phyloP scores from a whole-genome alignment of 176 grass and related monocot species.

The Alopecurus myosuroides region DNA sequence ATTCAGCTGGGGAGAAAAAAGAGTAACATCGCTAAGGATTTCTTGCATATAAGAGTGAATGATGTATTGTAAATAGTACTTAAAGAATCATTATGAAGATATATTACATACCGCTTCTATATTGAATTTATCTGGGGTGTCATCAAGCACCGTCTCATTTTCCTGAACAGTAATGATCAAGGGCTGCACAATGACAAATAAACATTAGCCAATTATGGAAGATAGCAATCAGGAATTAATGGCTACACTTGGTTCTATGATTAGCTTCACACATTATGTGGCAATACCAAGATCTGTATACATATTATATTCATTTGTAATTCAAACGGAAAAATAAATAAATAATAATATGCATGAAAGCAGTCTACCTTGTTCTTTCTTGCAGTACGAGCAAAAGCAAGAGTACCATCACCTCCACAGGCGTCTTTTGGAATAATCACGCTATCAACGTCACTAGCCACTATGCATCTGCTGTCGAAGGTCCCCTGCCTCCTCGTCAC shows the following conservation, averaged over 20 bases:
- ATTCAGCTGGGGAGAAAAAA: slow-evolving; percentile 50
- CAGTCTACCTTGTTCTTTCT: slow-evolving; percentile 56
- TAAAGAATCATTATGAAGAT: not conserved
- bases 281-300: not conserved
- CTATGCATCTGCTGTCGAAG: slow-evolving; percentile 36
- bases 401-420: slow-evolving; percentile 72
- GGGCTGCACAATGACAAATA: slow-evolving; percentile 44
- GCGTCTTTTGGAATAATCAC: slow-evolving; percentile 74
- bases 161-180: slow-evolving; percentile 82
- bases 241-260: not conserved
- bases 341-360: not conserved
- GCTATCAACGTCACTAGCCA: slow-evolving; percentile 76
- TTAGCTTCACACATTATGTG: not conserved
- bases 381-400: slow-evolving; percentile 63
- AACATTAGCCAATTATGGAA: not conserved
- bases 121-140: slow-evolving; percentile 67
- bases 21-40: not conserved
- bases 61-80: not conserved
- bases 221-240: not conserved
- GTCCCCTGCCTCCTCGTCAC: slow-evolving; percentile 31
- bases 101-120: slow-evolving; percentile 48
- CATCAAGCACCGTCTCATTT: slow-evolving; percentile 91
- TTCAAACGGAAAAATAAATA: not conserved
- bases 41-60: not conserved
- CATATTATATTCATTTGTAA: not conserved